phyloP scores from a whole-genome alignment of 768 basidiomycete genomes.

The Exsudoporus frostii region DNA sequence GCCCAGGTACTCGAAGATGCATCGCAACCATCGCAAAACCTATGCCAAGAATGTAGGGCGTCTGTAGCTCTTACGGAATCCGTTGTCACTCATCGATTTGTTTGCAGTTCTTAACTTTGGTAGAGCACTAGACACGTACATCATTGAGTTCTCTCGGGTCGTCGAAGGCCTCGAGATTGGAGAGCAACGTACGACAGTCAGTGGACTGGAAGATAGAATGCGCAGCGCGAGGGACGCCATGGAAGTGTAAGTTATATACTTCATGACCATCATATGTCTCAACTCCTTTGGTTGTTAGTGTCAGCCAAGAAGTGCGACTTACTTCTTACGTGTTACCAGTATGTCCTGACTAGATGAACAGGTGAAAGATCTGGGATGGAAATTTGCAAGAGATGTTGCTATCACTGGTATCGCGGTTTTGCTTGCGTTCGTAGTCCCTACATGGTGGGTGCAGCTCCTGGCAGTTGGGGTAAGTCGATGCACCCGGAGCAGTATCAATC shows the following conservation, averaged over 20 bases:
- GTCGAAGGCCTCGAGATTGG: slow-evolving; percentile 8
- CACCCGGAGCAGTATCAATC: neutral
- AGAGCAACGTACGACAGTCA: slow-evolving; percentile 6
- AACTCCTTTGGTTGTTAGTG: slow-evolving; percentile 1
- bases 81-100: neutral
- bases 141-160: slow-evolving; percentile 9
- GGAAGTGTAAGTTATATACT: slow-evolving; percentile 11
- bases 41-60: slow-evolving; percentile 18
- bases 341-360: slow-evolving; percentile 3
- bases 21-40: slow-evolving; percentile 17
- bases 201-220: neutral
- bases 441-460: slow-evolving; percentile 5
- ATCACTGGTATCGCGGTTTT: slow-evolving; percentile 16
- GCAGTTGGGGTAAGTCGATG: neutral
- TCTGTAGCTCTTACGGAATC: neutral
- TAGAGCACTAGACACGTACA: slow-evolving; percentile 12
- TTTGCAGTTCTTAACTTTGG: slow-evolving; percentile 17
- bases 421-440: slow-evolving; percentile 12
- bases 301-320: slow-evolving; percentile 15
- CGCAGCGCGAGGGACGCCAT: slow-evolving; percentile 5
- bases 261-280: neutral
- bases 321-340: neutral
- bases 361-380: slow-evolving; percentile 19
- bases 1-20: slow-evolving; percentile 10
- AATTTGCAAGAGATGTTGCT: slow-evolving; percentile 11